These are phyloP conservation scores for Elymus sibiricus DNA, from an alignment of 176 grass and related monocot species.

Conservation along the genomic window DNA sequence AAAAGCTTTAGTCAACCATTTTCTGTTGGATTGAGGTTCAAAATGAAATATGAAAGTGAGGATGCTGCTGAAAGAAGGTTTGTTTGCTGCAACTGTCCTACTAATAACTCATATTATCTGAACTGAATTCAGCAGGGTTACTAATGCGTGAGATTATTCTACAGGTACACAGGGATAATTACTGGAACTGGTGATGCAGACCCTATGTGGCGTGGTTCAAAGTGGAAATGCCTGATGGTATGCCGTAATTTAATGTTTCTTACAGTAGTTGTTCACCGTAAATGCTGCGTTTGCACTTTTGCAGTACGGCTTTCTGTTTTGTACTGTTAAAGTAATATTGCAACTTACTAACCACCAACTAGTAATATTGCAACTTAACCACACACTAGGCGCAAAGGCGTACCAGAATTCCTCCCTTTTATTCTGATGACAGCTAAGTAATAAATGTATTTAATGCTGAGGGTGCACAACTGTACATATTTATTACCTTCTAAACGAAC, in stretches of 20 bases:
- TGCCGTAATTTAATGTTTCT: neutral
- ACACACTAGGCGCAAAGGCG: neutral
- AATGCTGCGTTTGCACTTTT: neutral
- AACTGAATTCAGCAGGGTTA: neutral
- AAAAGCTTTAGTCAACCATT: constrained; percentile 66
- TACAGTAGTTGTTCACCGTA: neutral
- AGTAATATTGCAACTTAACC: neutral
- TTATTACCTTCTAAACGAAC: neutral
- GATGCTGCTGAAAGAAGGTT: constrained; percentile 88
- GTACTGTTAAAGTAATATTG: neutral
- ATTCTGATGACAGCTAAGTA: neutral
- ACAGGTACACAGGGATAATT: constrained; percentile 78
- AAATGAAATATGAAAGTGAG: constrained; percentile 89
- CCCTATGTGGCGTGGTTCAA: constrained; percentile 84
- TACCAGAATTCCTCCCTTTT: neutral
- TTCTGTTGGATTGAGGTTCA: constrained; percentile 83
- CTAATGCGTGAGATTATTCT: constrained; percentile 10
- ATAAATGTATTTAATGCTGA: neutral
- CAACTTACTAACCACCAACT: neutral
- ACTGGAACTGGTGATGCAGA: constrained; percentile 62
- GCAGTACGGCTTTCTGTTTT: neutral
- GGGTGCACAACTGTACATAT: neutral
- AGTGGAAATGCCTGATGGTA: constrained; percentile 95
- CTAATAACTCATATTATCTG: neutral
- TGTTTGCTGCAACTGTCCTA: neutral